Percentiles rank a stretch among this genome's conserved stretches.
These are phyloP conservation scores for Termitomyces sp. DNA, from an alignment of 768 basidiomycete genomes.

Conservation along the genomic window DNA sequence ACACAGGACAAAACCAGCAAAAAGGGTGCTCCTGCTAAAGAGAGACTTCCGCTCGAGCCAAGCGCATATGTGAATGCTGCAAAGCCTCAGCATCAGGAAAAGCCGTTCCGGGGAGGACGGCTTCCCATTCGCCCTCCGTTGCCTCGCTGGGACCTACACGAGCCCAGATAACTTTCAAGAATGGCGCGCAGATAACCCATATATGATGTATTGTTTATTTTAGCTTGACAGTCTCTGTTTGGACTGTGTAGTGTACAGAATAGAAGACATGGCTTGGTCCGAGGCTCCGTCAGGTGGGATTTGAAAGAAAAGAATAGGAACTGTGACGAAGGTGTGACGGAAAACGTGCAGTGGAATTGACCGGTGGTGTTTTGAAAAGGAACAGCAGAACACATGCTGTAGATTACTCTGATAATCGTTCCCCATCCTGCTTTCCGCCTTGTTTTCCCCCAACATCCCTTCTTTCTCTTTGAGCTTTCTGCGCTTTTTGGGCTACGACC, in stretches of 20 bases:
- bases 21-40: background rate
- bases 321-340: constrained; percentile 14
- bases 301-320: background rate
- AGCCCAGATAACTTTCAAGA: background rate
- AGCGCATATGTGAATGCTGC: constrained; percentile 15
- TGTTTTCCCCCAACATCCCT: constrained; percentile 7
- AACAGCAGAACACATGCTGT: constrained; percentile 24
- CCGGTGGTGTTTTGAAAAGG: constrained; percentile 19
- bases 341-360: constrained; percentile 23
- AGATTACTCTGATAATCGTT: constrained; percentile 23
- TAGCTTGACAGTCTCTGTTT: background rate
- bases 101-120: constrained; percentile 17
- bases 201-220: background rate
- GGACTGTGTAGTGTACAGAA: background rate
- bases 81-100: constrained; percentile 11
- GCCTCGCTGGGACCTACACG: constrained; percentile 20
- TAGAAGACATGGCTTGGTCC: background rate
- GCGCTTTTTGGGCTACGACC: constrained; percentile 15
- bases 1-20: background rate
- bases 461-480: constrained; percentile 22
- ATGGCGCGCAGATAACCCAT: background rate
- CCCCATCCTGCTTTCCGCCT: constrained; percentile 14
- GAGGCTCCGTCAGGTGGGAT: constrained; percentile 4
- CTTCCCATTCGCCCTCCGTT: constrained; percentile 20
- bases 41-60: background rate